phyloP scores from a whole-genome alignment of 1,284 basidiomycete genomes.

The Rhodotorula sp. region DNA sequence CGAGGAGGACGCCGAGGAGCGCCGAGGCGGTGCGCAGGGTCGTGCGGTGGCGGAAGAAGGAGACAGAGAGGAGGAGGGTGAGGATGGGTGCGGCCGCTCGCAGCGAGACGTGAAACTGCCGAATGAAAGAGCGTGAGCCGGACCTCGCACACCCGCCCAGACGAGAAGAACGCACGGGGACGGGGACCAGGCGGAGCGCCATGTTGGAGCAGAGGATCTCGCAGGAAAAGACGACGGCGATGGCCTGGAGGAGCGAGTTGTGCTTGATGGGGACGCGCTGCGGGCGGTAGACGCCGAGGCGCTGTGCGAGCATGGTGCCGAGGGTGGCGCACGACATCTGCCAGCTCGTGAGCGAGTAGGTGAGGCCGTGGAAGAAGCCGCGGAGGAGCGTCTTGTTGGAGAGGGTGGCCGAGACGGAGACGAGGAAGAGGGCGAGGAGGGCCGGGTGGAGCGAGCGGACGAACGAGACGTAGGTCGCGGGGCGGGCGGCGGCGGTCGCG shows the following conservation, averaged over 20 bases:
- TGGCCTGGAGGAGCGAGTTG: slow-evolving; percentile 15
- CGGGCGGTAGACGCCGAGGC: slow-evolving; percentile 25
- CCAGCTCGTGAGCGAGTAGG: slow-evolving; percentile 31
- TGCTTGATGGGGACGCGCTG: slow-evolving; percentile 22
- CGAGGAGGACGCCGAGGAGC: slow-evolving; percentile 36
- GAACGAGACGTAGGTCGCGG: slow-evolving; percentile 22
- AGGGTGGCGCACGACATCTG: slow-evolving; percentile 32
- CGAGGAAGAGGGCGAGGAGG: slow-evolving; percentile 27
- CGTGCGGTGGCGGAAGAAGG: slow-evolving; percentile 27
- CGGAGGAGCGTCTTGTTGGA: slow-evolving; percentile 36
- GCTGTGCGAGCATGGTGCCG: slow-evolving; percentile 26
- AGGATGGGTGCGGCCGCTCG: slow-evolving; percentile 39
- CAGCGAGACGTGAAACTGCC: slow-evolving; percentile 38
- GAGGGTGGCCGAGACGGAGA: slow-evolving; percentile 33
- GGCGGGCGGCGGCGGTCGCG: slow-evolving; percentile 10
- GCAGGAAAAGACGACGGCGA: slow-evolving; percentile 34
- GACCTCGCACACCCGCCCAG: too few species aligned
- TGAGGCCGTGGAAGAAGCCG: slow-evolving; percentile 33
- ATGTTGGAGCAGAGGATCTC: slow-evolving; percentile 35
- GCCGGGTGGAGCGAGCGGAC: slow-evolving; percentile 26
- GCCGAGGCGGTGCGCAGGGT: slow-evolving; percentile 26
- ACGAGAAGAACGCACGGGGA: slow-evolving; percentile 27
- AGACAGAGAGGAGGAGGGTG: slow-evolving; percentile 32
- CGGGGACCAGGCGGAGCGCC: slow-evolving; percentile 29
- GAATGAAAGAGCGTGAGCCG: background rate